Conservation (phyloP, 495 filamentous ascomycete species). For the Hypoxylon fuscum region DNA sequence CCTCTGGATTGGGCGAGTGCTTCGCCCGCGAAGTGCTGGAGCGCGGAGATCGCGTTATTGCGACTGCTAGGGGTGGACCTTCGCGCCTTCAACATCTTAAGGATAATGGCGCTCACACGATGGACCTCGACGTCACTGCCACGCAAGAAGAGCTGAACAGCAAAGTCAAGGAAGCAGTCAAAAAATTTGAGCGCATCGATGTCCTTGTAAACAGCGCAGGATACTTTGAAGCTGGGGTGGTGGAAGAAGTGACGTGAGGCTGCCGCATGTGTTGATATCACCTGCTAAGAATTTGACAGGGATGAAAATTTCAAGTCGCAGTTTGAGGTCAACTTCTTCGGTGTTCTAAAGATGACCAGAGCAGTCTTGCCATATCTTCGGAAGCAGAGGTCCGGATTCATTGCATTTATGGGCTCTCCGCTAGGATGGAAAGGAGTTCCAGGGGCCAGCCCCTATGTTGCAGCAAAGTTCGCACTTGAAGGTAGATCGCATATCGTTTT, state of each 20-base stretch:
- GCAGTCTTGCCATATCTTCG: slow-evolving; percentile 20
- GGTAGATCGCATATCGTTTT: background rate
- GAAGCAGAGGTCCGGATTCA: slow-evolving; percentile 15
- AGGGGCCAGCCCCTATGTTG: slow-evolving; percentile 18
- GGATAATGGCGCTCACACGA: slow-evolving; percentile 16
- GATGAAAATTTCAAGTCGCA: background rate
- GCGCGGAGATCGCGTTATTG: slow-evolving; percentile 24
- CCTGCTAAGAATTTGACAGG: background rate
- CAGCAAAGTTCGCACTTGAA: slow-evolving; percentile 25
- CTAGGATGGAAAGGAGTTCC: slow-evolving; percentile 18
- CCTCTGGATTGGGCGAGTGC: slow-evolving; percentile 53
- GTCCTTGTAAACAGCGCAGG: slow-evolving; percentile 24
- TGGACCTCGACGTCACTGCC: slow-evolving; percentile 26
- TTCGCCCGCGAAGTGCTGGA: slow-evolving; percentile 25
- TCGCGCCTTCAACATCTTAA: slow-evolving; percentile 17
- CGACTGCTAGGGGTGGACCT: slow-evolving; percentile 29
- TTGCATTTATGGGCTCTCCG: slow-evolving; percentile 23
- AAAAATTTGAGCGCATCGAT: slow-evolving; percentile 18
- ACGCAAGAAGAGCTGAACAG: slow-evolving; percentile 6
- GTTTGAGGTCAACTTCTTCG: slow-evolving; percentile 8
- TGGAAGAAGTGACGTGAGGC: slow-evolving; percentile 18
- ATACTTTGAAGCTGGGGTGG: slow-evolving; percentile 9
- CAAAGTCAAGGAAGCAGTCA: slow-evolving; percentile 17
- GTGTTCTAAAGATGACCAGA: slow-evolving; percentile 21
- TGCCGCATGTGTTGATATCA: background rate